Evolutionary conservation across 371 early-diverging fungal genomes (phyloP).

Genomic region (Basidiobolus meristosporus): DNA sequence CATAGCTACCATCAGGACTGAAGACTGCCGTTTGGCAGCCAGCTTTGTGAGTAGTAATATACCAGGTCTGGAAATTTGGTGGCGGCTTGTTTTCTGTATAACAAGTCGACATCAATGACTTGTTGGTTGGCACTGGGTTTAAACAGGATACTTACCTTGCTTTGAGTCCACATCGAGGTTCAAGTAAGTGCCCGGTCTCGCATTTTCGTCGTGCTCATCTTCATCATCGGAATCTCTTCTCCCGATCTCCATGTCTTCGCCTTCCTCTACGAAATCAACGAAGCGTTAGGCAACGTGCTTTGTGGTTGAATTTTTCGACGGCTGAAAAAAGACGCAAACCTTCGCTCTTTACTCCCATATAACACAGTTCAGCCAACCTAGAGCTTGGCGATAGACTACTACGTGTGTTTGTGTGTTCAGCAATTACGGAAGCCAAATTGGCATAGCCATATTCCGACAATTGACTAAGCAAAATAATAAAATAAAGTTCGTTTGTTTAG

Average conservation of each 20-base stretch:
- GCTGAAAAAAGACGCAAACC: neutral
- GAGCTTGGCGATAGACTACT: constrained; percentile 24
- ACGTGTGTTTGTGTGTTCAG: constrained; percentile 28
- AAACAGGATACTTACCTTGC: neutral
- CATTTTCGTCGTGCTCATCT: neutral
- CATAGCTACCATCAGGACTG: constrained; percentile 11
- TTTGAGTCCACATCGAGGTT: neutral
- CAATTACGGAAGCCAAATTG: constrained; percentile 31
- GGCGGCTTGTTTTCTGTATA: constrained; percentile 1
- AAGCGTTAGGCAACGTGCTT: neutral
- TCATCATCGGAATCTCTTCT: neutral
- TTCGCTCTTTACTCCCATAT: constrained; percentile 21
- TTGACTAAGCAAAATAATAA: no score
- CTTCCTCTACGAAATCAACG: neutral
- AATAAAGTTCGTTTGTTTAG: no score
- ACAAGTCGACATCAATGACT: neutral
- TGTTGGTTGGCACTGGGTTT: constrained; percentile 1
- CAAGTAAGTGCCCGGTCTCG: neutral
- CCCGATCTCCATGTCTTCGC: neutral
- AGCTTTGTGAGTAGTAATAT: constrained; percentile 17
- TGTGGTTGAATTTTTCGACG: neutral
- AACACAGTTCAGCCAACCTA: constrained; percentile 24
- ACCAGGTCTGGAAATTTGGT: constrained; percentile 6
- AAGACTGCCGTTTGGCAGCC: constrained; percentile 14
- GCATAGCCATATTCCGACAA: constrained; percentile 39